Evolutionary conservation across 257 asterid species (phyloP), one percentile per base, ranked within the genome.

Genomic region (Ballota nigra): DNA sequence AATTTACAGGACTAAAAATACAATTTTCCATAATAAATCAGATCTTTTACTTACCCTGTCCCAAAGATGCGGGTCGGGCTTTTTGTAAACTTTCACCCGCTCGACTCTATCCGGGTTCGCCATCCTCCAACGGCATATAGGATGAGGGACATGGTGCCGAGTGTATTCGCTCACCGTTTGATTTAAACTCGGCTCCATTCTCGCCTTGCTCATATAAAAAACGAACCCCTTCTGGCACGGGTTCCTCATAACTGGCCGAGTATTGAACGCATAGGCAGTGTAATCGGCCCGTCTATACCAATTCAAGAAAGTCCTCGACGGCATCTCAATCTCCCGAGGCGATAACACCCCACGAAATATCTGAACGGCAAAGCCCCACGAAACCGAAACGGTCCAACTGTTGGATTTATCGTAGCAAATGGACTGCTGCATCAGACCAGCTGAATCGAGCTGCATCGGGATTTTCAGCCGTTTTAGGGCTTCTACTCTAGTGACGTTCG

Each of bases 291-390:
- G 70, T 76, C 68, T 83, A 22, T 87, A 87, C 94, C 94, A 87
- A 63, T 87, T 87, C 82, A 87, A 73, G 79, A 87, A 88, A 7
- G 95, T 88, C 38, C 95, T 77, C 0, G 95, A 70, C 1, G 95
- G 95, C 91, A 88, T 88, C 80, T 88, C 95, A 0, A 88, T 76
- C 78, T 88, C 95, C 1, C 95, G 65, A 19, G 95, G 91, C 1
- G 95, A 88, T 64, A 88, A 55, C 9, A 80, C 82, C 76, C 94
- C 94, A 0, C 94, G 86, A 55, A 85, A 78, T 18, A 88, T 77
- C 63, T 88, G 94, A 65, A 88, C 64, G 0, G 85, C 89, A 69
- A 83, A 88, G 11, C 94, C 94, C 91, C 89, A 88, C 4, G 91
- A 85, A 1, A 85, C 88, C 0, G 94, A 85, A 0, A 83, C 59